phyloP scores from a whole-genome alignment of 2,329 filamentous ascomycete species.

The Pseudogymnoascus sp. region DNA sequence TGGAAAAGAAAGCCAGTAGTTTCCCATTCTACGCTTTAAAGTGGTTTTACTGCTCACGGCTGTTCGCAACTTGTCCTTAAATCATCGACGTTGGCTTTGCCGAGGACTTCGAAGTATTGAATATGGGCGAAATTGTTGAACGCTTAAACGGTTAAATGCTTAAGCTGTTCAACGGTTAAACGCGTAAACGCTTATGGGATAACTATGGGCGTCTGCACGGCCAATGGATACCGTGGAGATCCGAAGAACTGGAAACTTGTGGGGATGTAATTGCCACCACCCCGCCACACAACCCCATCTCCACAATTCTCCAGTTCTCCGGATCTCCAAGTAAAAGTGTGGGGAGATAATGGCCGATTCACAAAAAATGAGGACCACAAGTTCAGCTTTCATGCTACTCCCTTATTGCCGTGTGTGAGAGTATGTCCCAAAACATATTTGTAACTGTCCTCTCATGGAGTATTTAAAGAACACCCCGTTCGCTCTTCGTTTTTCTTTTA shows the following conservation, averaged over 20 bases:
- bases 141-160: background rate
- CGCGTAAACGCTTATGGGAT: background rate
- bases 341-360: background rate
- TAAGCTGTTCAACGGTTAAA: background rate
- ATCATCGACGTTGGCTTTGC: background rate
- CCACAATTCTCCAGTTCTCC: background rate
- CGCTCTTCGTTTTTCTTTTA: background rate
- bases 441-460: background rate
- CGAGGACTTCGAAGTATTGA: background rate
- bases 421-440: background rate
- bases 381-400: background rate
- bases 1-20: background rate
- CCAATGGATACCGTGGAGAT: background rate
- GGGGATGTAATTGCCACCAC: no score
- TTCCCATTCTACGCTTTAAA: background rate
- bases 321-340: background rate
- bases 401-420: background rate
- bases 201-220: background rate
- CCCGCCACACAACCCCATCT: no score
- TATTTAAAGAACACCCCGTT: background rate
- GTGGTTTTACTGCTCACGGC: background rate
- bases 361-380: background rate
- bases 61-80: background rate
- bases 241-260: background rate
- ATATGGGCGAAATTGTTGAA: conserved; percentile 10